Percentiles rank a stretch among this genome's conserved stretches.
These are phyloP conservation scores for Nigrograna mackinnonii DNA, from an alignment of 2,329 filamentous ascomycete genomes.

Conservation along the genomic window DNA sequence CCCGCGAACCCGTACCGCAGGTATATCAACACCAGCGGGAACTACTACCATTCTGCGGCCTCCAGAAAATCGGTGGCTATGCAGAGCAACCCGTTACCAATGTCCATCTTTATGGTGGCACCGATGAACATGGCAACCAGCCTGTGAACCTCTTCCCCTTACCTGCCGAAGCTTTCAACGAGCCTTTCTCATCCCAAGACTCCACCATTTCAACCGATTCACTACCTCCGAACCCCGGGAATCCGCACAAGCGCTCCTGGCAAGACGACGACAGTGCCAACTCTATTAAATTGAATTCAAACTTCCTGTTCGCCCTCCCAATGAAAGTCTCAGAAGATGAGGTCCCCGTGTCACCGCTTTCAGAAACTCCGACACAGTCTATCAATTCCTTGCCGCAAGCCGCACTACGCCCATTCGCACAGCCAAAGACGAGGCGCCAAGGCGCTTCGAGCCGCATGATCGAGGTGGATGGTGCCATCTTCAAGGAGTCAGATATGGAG, in stretches of 20 bases:
- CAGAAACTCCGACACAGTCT: conserved; percentile 24
- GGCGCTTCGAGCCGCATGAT: conserved; percentile 8
- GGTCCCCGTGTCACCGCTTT: conserved; percentile 37
- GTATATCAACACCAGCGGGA: conserved; percentile 54
- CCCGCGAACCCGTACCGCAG: conserved; percentile 23
- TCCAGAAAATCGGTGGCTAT: conserved; percentile 74
- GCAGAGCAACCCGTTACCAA: conserved; percentile 59
- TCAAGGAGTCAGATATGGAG: conserved; percentile 28
- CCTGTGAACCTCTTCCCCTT: conserved; percentile 32
- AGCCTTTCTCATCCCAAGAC: conserved; percentile 37
- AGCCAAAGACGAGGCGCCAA: conserved; percentile 28
- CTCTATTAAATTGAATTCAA: conserved; percentile 18
- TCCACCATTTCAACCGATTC: conserved; percentile 30
- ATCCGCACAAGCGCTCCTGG: conserved; percentile 47
- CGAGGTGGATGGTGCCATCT: conserved; percentile 14
- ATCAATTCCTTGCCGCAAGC: conserved; percentile 21
- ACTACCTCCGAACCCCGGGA: conserved; percentile 23
- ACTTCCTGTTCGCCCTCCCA: conserved; percentile 30
- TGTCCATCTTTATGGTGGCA: conserved; percentile 37
- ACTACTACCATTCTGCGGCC: conserved; percentile 78
- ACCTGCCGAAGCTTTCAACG: conserved; percentile 34
- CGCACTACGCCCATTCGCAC: conserved; percentile 28
- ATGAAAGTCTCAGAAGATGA: conserved; percentile 31
- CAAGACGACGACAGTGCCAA: conserved; percentile 42
- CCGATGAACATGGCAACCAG: conserved; percentile 37